A percentile compares a stretch with the other conserved stretches of the same genome.
phyloP scores from a whole-genome alignment of 2,329 filamentous ascomycete species.

The Emericellopsis atlantica region DNA sequence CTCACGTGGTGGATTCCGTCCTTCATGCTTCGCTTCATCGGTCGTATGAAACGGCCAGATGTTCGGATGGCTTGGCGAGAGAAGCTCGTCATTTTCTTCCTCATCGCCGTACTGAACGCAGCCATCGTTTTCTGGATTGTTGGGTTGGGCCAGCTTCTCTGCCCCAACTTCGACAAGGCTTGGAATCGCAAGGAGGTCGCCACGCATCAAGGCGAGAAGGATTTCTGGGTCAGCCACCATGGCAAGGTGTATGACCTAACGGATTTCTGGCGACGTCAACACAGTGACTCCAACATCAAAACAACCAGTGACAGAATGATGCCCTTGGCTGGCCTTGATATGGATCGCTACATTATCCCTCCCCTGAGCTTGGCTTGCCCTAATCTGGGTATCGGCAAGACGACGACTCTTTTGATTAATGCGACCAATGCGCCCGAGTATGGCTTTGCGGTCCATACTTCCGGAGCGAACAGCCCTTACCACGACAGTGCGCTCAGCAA shows the following conservation, averaged over 20 bases:
- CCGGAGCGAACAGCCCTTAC: slow-evolving; percentile 48
- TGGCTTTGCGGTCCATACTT: slow-evolving; percentile 51
- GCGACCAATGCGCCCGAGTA: slow-evolving; percentile 36
- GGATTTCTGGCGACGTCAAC: slow-evolving; percentile 74
- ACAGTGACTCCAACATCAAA: slow-evolving; percentile 59
- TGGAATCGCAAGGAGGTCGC: slow-evolving; percentile 63
- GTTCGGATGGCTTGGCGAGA: slow-evolving; percentile 97
- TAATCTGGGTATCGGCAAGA: slow-evolving; percentile 51
- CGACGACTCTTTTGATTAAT: slow-evolving; percentile 49
- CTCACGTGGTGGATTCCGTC: slow-evolving; percentile 94
- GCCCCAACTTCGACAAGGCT: slow-evolving; percentile 83
- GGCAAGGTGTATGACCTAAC: slow-evolving; percentile 87
- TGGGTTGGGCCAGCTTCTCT: slow-evolving; percentile 70
- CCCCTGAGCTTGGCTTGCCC: slow-evolving; percentile 66
- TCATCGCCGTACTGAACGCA: slow-evolving; percentile 75
- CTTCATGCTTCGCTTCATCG: slow-evolving; percentile 63
- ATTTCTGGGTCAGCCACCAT: slow-evolving; percentile 79
- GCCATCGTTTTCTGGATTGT: slow-evolving; percentile 87
- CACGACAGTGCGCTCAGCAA: slow-evolving; percentile 44
- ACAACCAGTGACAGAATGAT: slow-evolving; percentile 56
- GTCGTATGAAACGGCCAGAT: slow-evolving; percentile 94
- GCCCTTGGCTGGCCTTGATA: slow-evolving; percentile 61
- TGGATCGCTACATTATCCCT: slow-evolving; percentile 77
- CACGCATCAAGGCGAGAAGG: slow-evolving; percentile 56
- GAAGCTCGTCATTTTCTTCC: slow-evolving; percentile 69